Percentiles rank a stretch among this genome's conserved stretches.
Conservation (phyloP, 225 moss, liverwort and hornwort species). For the Polytrichum formosum region DNA sequence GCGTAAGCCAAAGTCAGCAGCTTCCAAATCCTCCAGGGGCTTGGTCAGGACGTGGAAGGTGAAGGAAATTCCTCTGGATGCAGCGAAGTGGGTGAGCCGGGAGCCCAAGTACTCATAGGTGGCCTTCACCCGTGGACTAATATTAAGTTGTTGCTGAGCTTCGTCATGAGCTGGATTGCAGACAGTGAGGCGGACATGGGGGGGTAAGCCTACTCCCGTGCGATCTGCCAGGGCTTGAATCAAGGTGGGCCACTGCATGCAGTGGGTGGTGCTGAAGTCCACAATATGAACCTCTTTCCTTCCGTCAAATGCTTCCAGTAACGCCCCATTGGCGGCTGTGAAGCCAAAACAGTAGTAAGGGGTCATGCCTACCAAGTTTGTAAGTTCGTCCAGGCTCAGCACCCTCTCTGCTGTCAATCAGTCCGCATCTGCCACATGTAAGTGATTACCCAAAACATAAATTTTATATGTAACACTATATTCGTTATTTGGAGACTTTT, state of each 20-base stretch:
- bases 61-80: constrained; percentile 53
- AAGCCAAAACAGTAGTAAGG: constrained; percentile 85
- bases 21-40: constrained; percentile 43
- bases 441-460: no score
- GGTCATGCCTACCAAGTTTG: constrained; percentile 69
- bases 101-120: constrained; percentile 48
- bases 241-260: constrained; percentile 86
- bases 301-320: constrained; percentile 74
- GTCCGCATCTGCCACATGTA: constrained; percentile 23
- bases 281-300: constrained; percentile 65
- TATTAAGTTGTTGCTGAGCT: not conserved
- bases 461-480: no score
- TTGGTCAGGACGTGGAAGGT: constrained; percentile 45
- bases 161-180: constrained; percentile 38
- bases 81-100: constrained; percentile 56
- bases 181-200: constrained; percentile 77
- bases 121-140: constrained; percentile 43
- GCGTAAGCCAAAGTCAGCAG: constrained; percentile 42
- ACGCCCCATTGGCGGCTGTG: constrained; percentile 75
- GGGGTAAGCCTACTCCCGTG: constrained; percentile 41
- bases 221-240: constrained; percentile 72
- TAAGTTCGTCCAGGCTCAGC: constrained; percentile 59
- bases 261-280: constrained; percentile 70
- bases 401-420: constrained; percentile 30
- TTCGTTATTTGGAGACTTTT: no score